A percentile compares a stretch with the other conserved stretches of the same genome.
phyloP scores from a whole-genome alignment of 2,329 filamentous ascomycete genomes.

The Harringtonia lauricola region DNA sequence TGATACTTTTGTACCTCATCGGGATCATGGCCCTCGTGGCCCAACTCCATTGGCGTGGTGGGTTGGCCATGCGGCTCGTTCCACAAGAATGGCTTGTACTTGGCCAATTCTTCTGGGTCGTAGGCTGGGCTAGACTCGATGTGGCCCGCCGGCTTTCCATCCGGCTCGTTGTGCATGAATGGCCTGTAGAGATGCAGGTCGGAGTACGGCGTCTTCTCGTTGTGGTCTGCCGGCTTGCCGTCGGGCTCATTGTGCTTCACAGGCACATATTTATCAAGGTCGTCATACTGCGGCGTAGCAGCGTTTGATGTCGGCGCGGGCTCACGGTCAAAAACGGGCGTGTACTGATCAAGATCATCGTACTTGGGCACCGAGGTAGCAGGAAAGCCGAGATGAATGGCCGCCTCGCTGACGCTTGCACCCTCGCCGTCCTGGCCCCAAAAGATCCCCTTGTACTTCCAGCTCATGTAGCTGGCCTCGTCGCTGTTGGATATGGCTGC shows the following conservation, averaged over 20 bases:
- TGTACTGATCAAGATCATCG: conserved; percentile 17
- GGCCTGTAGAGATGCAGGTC: conserved; percentile 26
- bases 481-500: conserved; percentile 2
- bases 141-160: conserved; percentile 9
- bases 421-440: conserved; percentile 12
- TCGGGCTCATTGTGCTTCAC: conserved; percentile 23
- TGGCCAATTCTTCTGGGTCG: conserved; percentile 8
- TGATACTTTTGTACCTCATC: conserved; percentile 12
- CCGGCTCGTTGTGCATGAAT: conserved; percentile 22
- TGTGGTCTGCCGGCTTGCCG: conserved; percentile 23
- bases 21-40: conserved; percentile 13
- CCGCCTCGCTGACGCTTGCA: too few relatives aligned
- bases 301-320: not conserved
- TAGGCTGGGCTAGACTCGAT: conserved; percentile 3
- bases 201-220: conserved; percentile 25
- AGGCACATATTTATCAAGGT: conserved; percentile 8
- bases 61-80: conserved; percentile 21
- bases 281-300: not conserved
- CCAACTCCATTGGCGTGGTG: conserved; percentile 8
- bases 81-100: conserved; percentile 16
- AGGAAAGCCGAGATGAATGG: too few relatives aligned
- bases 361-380: too few relatives aligned
- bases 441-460: conserved; percentile 12
- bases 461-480: conserved; percentile 6
- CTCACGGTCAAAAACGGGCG: conserved; percentile 17